Base-by-base conservation (phyloP, 148 eudicot genomes). In the Oxyria digyna region DNA sequence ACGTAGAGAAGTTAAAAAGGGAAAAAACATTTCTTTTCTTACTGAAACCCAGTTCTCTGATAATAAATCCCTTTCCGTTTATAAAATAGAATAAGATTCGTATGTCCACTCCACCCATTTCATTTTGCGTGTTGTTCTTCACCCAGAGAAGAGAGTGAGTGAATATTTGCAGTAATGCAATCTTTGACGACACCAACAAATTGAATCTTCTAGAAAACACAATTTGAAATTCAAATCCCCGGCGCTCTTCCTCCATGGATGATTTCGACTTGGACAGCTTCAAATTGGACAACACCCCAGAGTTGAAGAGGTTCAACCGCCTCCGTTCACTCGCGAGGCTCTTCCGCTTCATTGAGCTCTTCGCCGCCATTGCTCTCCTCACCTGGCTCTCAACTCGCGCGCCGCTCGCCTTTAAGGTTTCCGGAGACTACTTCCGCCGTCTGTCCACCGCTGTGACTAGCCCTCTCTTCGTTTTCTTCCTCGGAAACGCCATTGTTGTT, bases 401-500 rank as follows among this genome's bases (percentile, higher is more conserved):
- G 17, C 97, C 91, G 13, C 78, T 77, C 62, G 85, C 78, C 41
- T 67, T 85, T 59, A 84, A 57, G 79, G 72, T 78, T 72, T 81
- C 85, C 81, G 78, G 85, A 71, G 82, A 83, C 55, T 85, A 80
- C 50, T 75, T 76, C 67, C 81, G 80, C 18, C 77, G 32, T 13
- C 52, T 82, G 21, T 18, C 81, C 13, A 63, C 79, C 20, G 11
- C 86, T 20, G 31, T 85, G 26, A 20, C 79, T 12, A 85, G 85
- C 72, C 94, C 91, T 6, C 46, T 80, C 67, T 87, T 83, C 43
- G 78, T 92, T 27, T 92, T 92, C 75, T 50, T 89, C 0, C 69
- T 87, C 70, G 76, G 89, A 55, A 92, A 92, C 76, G 78, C 81
- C 12, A 92, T 92, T 62, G 87, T 92, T 35, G 67, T 89, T 29